These are phyloP conservation scores for Dichotomopilus funicola DNA, from an alignment of 2,329 filamentous ascomycete genomes.

Conservation along the genomic window DNA sequence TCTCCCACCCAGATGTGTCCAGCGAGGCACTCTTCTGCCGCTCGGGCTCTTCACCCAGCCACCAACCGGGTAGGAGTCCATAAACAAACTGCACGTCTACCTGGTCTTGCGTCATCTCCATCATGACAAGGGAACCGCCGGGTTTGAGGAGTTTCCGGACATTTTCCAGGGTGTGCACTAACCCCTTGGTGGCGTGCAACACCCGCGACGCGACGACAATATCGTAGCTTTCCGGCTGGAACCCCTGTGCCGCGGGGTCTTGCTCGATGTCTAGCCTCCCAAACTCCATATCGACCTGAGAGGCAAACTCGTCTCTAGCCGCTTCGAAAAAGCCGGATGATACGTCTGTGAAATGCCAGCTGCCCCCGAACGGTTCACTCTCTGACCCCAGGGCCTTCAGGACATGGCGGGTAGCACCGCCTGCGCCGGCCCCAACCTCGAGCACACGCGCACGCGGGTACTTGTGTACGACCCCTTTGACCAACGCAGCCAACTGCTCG, in stretches of 20 bases:
- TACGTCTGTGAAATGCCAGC: slow-evolving; percentile 15
- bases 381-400: not conserved
- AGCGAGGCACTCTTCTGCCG: slow-evolving; percentile 26
- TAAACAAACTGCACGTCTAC: not conserved
- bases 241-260: not conserved
- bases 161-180: not conserved
- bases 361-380: not conserved
- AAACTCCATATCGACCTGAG: not conserved
- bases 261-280: not conserved
- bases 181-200: not conserved
- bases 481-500: slow-evolving; percentile 9
- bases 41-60: slow-evolving; percentile 28
- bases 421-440: slow-evolving; percentile 36
- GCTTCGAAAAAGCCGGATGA: slow-evolving; percentile 25
- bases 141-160: not conserved
- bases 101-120: not conserved
- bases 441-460: slow-evolving; percentile 26
- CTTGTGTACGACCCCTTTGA: slow-evolving; percentile 9
- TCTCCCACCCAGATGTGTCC: slow-evolving; percentile 23
- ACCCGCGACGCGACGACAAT: not conserved
- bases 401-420: slow-evolving; percentile 28
- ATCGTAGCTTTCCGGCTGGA: not conserved
- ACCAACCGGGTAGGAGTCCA: slow-evolving; percentile 32
- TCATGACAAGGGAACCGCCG: not conserved
- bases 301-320: slow-evolving; percentile 21